phyloP scores from a whole-genome alignment of 2,329 filamentous ascomycete species.

The Drechslera avenae region DNA sequence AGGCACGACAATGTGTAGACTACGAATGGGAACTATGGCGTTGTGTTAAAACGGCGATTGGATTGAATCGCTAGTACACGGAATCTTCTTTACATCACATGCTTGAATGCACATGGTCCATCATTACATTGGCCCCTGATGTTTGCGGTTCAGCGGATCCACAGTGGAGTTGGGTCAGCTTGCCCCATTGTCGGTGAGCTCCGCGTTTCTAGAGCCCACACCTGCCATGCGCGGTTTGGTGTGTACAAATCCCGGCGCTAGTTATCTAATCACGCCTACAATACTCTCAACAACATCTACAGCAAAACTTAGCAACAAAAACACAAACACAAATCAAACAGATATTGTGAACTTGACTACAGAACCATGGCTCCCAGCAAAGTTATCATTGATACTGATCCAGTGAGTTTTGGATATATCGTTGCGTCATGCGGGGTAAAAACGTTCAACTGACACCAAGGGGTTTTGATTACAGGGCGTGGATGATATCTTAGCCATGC shows the following conservation, averaged over 20 bases:
- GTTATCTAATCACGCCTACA: slow-evolving; percentile 29
- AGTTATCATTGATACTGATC: slow-evolving; percentile 96
- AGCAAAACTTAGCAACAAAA: neutral
- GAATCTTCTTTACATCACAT: neutral
- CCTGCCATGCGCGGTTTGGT: slow-evolving; percentile 25
- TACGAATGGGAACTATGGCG: slow-evolving; percentile 22
- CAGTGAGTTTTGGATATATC: slow-evolving; percentile 60
- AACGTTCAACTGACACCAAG: neutral
- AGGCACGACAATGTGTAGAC: slow-evolving; percentile 36
- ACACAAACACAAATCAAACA: slow-evolving; percentile 24
- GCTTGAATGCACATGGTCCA: slow-evolving; percentile 7
- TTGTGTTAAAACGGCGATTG: slow-evolving; percentile 30
- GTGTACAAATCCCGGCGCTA: slow-evolving; percentile 7
- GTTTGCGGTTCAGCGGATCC: slow-evolving; percentile 2
- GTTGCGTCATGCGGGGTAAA: slow-evolving; percentile 15
- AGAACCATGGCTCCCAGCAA: slow-evolving; percentile 52
- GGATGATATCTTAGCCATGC: slow-evolving; percentile 87
- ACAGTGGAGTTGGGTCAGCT: slow-evolving; percentile 10
- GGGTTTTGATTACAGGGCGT: slow-evolving; percentile 63
- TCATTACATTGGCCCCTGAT: neutral
- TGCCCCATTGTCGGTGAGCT: slow-evolving; percentile 18
- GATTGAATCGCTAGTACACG: slow-evolving; percentile 16
- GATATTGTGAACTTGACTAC: neutral
- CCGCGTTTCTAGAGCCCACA: slow-evolving; percentile 15
- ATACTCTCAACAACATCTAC: neutral